A percentile compares a stretch with the other conserved stretches of the same genome.
These are phyloP conservation scores for Aureobasidium sp. DNA, from an alignment of 2,329 filamentous ascomycete genomes.

Conservation along the genomic window DNA sequence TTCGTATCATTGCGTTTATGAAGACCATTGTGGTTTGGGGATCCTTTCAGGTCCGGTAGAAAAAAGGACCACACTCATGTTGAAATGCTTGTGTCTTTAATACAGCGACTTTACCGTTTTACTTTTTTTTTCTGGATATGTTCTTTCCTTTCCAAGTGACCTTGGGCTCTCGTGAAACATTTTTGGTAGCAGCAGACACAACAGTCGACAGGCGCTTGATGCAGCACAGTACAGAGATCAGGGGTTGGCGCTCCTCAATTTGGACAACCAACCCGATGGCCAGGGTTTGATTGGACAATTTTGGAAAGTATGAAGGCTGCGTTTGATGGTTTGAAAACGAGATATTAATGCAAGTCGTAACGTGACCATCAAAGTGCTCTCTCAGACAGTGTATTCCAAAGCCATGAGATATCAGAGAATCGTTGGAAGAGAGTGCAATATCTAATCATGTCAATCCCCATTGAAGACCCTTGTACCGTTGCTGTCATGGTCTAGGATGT, in stretches of 20 bases:
- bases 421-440: not conserved
- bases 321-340: not conserved
- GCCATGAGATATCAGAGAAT: not conserved
- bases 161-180: not conserved
- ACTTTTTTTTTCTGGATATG: slow-evolving; percentile 4
- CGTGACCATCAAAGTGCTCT: not conserved
- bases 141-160: not conserved
- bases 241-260: not conserved
- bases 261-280: not conserved
- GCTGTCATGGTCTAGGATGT: not conserved
- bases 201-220: not conserved
- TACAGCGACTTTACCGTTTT: slow-evolving; percentile 13
- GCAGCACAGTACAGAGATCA: not conserved
- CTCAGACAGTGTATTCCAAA: not conserved
- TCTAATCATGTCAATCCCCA: not conserved
- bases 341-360: not conserved
- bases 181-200: not conserved
- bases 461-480: not conserved
- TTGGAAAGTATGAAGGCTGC: not conserved
- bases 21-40: slow-evolving; percentile 14
- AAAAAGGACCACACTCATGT: slow-evolving; percentile 16
- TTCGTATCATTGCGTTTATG: slow-evolving; percentile 17
- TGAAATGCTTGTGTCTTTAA: slow-evolving; percentile 16
- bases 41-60: slow-evolving; percentile 15
- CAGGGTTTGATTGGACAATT: not conserved